Evolutionary conservation across 2,329 filamentous ascomycete species (phyloP).

Genomic region (Alternaria infectoria): DNA sequence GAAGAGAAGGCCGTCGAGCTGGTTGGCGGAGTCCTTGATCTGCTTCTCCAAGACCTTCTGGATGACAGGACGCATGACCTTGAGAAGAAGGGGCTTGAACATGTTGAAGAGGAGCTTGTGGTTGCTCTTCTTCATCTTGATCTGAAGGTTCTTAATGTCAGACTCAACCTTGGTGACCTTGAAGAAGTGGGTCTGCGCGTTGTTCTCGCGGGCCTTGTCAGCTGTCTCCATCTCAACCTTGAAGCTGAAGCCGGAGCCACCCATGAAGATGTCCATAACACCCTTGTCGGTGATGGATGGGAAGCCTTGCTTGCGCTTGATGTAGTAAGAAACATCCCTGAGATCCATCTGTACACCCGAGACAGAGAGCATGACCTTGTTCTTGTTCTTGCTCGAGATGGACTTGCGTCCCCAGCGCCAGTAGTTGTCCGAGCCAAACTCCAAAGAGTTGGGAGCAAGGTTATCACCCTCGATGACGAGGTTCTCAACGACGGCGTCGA

Average conservation of each 20-base stretch:
- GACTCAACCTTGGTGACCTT: conserved; percentile 91
- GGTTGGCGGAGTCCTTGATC: conserved; percentile 80
- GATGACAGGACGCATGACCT: conserved; percentile 80
- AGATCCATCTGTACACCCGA: conserved; percentile 93
- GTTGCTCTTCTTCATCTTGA: conserved; percentile 93
- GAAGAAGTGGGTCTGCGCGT: conserved; percentile 82
- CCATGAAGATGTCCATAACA: conserved; percentile 85
- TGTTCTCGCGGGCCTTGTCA: conserved; percentile 58
- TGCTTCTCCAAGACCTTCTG: conserved; percentile 89
- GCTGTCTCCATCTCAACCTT: conserved; percentile 86
- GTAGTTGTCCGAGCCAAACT: conserved; percentile 91
- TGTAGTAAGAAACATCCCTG: conserved; percentile 79
- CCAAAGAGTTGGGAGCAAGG: conserved; percentile 88
- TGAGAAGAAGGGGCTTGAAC: conserved; percentile 86
- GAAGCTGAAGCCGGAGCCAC: conserved; percentile 87
- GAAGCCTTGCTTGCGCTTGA: conserved; percentile 95
- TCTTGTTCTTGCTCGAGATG: conserved; percentile 78
- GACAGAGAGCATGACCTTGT: conserved; percentile 83
- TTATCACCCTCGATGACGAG: conserved; percentile 96
- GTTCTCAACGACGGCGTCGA: conserved; percentile 93
- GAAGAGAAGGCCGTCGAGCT: conserved; percentile 75
- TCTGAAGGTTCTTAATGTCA: conserved; percentile 78
- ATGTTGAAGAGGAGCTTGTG: conserved; percentile 89
- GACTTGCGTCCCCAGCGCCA: conserved; percentile 94
- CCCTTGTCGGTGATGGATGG: conserved; percentile 86